These are phyloP conservation scores for Saxispiralis lemnorum DNA, from an alignment of 495 filamentous ascomycete species.

Conservation along the genomic window DNA sequence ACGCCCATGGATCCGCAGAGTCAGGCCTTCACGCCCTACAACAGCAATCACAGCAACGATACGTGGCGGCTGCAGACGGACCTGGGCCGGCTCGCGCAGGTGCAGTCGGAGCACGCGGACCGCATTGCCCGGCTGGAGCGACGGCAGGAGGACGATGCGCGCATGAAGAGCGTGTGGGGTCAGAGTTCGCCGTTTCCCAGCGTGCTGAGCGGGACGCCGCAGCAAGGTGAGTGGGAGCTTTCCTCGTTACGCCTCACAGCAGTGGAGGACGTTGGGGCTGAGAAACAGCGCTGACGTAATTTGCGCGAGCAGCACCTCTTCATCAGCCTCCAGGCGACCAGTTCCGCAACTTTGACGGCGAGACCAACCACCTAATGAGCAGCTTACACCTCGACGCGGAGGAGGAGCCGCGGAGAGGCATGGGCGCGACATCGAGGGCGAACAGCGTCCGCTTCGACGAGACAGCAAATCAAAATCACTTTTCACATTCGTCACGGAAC, in stretches of 20 bases:
- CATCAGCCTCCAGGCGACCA: constrained; percentile 58
- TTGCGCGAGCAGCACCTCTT: constrained; percentile 39
- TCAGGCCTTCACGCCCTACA: constrained; percentile 41
- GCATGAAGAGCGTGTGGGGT: constrained; percentile 73
- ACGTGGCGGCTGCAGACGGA: constrained; percentile 77
- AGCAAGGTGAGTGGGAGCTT: constrained; percentile 46
- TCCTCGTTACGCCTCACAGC: not conserved
- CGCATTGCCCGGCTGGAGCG: constrained; percentile 63
- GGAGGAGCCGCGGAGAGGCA: constrained; percentile 63
- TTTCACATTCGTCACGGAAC: constrained; percentile 62
- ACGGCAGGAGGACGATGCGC: constrained; percentile 63
- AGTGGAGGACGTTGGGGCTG: not conserved
- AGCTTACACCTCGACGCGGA: constrained; percentile 69
- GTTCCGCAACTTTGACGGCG: constrained; percentile 72
- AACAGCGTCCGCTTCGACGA: constrained; percentile 99
- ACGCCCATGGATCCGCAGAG: constrained; percentile 47
- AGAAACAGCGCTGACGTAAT: not conserved
- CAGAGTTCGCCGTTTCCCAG: constrained; percentile 62
- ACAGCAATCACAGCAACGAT: constrained; percentile 32
- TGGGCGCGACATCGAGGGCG: constrained; percentile 63
- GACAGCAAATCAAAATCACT: constrained; percentile 79
- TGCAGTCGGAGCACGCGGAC: constrained; percentile 67
- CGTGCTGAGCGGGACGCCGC: constrained; percentile 44
- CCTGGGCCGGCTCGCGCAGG: constrained; percentile 60
- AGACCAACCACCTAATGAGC: constrained; percentile 49